Evolutionary conservation across 2,329 filamentous ascomycete species (phyloP), one percentile per base, ranked within the genome.

Genomic region (Xylariales sp.): DNA sequence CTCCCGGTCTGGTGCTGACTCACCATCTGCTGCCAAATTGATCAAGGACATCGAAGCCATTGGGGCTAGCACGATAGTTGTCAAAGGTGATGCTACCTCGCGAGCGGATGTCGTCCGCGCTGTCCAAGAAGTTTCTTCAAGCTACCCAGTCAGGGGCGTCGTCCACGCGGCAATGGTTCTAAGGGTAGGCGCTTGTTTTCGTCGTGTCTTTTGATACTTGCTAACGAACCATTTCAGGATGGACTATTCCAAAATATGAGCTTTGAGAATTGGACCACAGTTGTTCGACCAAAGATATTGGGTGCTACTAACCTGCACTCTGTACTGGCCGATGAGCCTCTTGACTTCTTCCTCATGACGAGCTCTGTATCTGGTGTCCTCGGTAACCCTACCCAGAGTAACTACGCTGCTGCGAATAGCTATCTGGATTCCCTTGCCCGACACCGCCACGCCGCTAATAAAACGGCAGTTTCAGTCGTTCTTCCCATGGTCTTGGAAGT

Each of bases 191-290:
- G 11, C 18, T 31, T 31, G n/a, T 31, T 31, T 15, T 14, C n/a
- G 8, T 31, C 29, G 29, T 31, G 16, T 22, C 7, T 22, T 31
- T 21, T 12, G 20, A 44, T 24, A 24, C 31, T 15, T 19, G 37
- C 37, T 43, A 37, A 40, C 16, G 7, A 11, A 16, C 34, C 7
- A 31, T 15, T 19, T 7, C 29, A 31, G 29, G 18, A 68, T 63
- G 31, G 39, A 6, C 14, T 42, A 3, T 43, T 32, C 59, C 66
- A 60, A 27, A 65, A 58, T 31, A 65, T 49, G 5, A 60, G 47
- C 46, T 69, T 69, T 44, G 33, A 24, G 22, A 21, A 43, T 11
- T 43, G 34, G 33, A 24, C 10, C 6, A 25, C 33, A 6, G 25
- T 27, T 15, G 14, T 43, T 19, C 9, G 24, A 19, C 40, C 40